Evolutionary conservation across 2,329 filamentous ascomycete species (phyloP), one percentile per base, ranked within the genome.

Genomic region (Arthrocladium fulminans): DNA sequence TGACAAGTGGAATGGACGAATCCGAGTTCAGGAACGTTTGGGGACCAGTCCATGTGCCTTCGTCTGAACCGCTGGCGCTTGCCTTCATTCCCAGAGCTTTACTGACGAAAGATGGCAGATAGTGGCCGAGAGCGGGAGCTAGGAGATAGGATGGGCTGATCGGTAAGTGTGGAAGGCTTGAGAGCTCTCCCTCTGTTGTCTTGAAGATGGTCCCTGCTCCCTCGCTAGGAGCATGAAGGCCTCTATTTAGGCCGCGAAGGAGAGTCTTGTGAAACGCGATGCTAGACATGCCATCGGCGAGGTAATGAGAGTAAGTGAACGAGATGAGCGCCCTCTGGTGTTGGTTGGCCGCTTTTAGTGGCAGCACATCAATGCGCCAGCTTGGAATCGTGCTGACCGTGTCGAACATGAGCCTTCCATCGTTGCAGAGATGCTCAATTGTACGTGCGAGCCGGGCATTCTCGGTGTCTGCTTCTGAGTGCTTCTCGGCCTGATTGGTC

Each of bases 111-210:
- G 52, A 50, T 1, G 72, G 71, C 6, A 72, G 56, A 48, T 65
- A 62, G 5, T 60, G 57, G 8, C 60, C 63, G 3, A 72, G 41
- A 5, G 72, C 51, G 0, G 71, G 67, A 2, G 53, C 55, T 0
- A 74, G 63, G 3, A 74, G 64, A 47, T 64, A 74, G 0, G 55
- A 57, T 69, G 66, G 73, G 0, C 70, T 71, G 23, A 74, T 68
- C 1, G 65, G 61, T 1, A 74, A 61, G 5, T 61, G 58, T 0
- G 70, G 63, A 1, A 59, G 55, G 2, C 63, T 67, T 2, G 65
- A 61, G 0, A 74, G 62, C 6, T 61, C 56, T 2, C 20, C 41
- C 7, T 59, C 39, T 23, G 60, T 9, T 20, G 48, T 50, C 19
- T 49, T 30, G 19, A 51, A 34, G 6, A 47, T 30, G 2, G 32